A percentile compares a stretch with the other conserved stretches of the same genome.
Evolutionary conservation across 768 basidiomycete species (phyloP).

Genomic region (Hysterangium stoloniferum): DNA sequence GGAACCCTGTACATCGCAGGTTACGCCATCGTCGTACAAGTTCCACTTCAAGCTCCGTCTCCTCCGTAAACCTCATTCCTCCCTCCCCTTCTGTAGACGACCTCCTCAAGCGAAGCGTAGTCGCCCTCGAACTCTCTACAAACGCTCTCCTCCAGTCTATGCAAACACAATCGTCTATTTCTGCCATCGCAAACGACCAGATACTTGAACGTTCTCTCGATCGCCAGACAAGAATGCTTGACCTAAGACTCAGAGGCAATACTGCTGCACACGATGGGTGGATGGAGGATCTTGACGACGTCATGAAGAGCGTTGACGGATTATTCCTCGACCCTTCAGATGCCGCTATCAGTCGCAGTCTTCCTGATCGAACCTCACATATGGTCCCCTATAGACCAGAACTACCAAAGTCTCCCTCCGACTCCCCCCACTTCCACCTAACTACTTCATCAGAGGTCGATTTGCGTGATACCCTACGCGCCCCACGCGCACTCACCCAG

Average conservation of each 20-base stretch:
- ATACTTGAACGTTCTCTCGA: constrained; percentile 30
- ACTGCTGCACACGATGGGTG: constrained; percentile 44
- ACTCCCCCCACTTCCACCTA: constrained; percentile 25
- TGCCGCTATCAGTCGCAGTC: constrained; percentile 34
- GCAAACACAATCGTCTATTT: constrained; percentile 53
- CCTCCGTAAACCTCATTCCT: constrained; percentile 50
- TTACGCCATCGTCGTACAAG: constrained; percentile 14
- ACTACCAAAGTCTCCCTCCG: constrained; percentile 40
- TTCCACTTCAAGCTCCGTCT: constrained; percentile 23
- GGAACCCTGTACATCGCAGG: constrained; percentile 19
- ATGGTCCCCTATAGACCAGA: constrained; percentile 15
- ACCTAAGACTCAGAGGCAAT: constrained; percentile 28
- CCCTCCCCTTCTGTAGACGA: constrained; percentile 46
- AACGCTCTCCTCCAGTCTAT: constrained; percentile 69
- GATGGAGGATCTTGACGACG: constrained; percentile 63
- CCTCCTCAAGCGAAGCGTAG: constrained; percentile 73
- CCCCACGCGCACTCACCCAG: constrained; percentile 71
- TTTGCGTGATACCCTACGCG: constrained; percentile 49
- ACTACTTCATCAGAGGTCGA: constrained; percentile 24
- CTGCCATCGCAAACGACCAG: constrained; percentile 38
- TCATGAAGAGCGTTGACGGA: constrained; percentile 53
- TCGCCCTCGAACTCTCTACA: constrained; percentile 83
- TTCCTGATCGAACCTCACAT: constrained; percentile 32
- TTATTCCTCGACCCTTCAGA: constrained; percentile 34
- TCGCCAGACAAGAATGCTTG: constrained; percentile 14